phyloP scores from a whole-genome alignment of 768 basidiomycete species.

The Sistotremastrum niveocremeum region DNA sequence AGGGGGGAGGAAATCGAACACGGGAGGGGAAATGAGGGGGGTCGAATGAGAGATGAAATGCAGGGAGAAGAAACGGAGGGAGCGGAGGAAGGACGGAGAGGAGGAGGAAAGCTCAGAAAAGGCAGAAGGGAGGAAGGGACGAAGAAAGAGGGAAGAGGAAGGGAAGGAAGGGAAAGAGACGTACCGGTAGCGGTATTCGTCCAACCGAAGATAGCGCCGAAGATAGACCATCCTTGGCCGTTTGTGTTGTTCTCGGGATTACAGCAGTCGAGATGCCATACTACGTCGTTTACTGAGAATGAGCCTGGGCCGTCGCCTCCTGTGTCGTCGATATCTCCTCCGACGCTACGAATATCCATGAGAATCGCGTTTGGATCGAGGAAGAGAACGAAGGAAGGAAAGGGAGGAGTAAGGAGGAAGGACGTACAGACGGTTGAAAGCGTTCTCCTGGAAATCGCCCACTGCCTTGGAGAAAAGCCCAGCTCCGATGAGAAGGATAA shows the following conservation, averaged over 20 bases:
- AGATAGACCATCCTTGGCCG: constrained; percentile 62
- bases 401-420: background rate
- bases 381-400: constrained; percentile 1
- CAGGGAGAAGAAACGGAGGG: too few species aligned
- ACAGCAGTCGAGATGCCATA: constrained; percentile 84
- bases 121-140: background rate
- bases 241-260: constrained; percentile 41
- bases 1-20: background rate
- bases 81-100: background rate
- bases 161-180: constrained; percentile 8
- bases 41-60: too few species aligned
- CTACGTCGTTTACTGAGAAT: constrained; percentile 65
- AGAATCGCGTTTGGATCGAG: background rate
- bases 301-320: constrained; percentile 72
- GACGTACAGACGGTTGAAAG: constrained; percentile 39
- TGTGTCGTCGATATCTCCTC: constrained; percentile 55
- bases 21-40: too few species aligned
- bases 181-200: constrained; percentile 64
- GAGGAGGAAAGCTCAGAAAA: too few species aligned
- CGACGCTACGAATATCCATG: constrained; percentile 30
- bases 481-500: constrained; percentile 86
- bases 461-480: constrained; percentile 80
- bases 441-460: constrained; percentile 56
- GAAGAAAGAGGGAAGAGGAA: background rate
- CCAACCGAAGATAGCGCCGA: constrained; percentile 81